Evolutionary conservation across 2,329 filamentous ascomycete species (phyloP).

Genomic region (Fusarium vanettenii): DNA sequence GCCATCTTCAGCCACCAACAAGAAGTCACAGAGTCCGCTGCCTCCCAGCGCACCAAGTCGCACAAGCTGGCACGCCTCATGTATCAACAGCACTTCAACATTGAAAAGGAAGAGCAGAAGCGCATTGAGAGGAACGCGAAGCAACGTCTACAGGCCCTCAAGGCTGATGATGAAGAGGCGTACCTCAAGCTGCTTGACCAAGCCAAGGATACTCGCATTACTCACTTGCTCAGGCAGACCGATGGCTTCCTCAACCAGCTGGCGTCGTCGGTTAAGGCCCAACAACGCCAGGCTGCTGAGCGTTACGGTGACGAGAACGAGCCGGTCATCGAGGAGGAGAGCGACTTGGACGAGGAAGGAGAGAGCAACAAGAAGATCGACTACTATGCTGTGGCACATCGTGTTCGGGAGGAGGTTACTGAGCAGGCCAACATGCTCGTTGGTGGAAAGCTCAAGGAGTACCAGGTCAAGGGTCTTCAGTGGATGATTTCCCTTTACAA

Average conservation of each 20-base stretch:
- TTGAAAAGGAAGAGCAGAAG: conserved; percentile 99
- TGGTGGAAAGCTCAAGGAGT: conserved; percentile 94
- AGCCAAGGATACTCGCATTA: conserved; percentile 99
- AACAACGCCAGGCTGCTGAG: conserved; percentile 86
- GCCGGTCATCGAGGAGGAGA: conserved; percentile 69
- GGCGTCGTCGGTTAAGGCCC: conserved; percentile 91
- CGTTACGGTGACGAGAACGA: conserved; percentile 76
- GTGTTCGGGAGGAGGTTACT: conserved; percentile 91
- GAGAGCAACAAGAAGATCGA: conserved; percentile 86
- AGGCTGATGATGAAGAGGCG: conserved; percentile 98
- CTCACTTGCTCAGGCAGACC: conserved; percentile 94
- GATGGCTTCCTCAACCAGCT: conserved; percentile 98
- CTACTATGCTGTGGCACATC: conserved; percentile 98
- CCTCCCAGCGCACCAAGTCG: conserved; percentile 77
- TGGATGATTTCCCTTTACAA: conserved; percentile 99
- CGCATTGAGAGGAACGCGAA: conserved; percentile 97
- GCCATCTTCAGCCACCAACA: conserved; percentile 85
- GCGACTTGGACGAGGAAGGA: conserved; percentile 75
- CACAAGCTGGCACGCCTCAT: conserved; percentile 92
- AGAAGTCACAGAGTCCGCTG: conserved; percentile 78
- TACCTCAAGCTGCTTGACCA: conserved; percentile 98
- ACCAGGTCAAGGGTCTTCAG: conserved; percentile 97
- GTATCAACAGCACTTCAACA: conserved; percentile 90
- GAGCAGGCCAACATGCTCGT: conserved; percentile 87
- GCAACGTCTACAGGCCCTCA: conserved; percentile 98